phyloP scores from a whole-genome alignment of 345 rosid species.

The Aegle marmelos region DNA sequence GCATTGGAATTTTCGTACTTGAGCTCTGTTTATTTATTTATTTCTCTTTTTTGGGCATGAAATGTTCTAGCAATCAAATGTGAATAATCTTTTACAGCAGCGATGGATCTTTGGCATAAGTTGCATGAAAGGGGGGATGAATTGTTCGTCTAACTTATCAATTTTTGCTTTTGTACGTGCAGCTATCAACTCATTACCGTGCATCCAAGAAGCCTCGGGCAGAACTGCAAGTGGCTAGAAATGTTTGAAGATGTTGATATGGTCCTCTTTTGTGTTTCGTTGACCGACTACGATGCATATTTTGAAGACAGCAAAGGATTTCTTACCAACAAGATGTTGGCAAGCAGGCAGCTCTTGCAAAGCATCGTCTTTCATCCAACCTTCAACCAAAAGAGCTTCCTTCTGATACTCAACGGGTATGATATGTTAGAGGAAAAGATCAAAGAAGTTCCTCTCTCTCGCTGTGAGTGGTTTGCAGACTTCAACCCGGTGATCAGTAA shows the following conservation, averaged over 20 bases:
- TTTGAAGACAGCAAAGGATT: constrained; percentile 46
- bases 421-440: constrained; percentile 80
- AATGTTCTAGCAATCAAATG: too few species aligned
- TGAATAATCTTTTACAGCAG: too few species aligned
- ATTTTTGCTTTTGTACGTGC: constrained; percentile 16
- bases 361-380: constrained; percentile 49
- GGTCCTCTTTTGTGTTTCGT: constrained; percentile 69
- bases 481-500: constrained; percentile 60
- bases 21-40: background rate
- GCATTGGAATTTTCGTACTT: background rate
- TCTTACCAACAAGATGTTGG: constrained; percentile 73
- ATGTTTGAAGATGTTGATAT: constrained; percentile 84
- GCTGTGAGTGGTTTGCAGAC: constrained; percentile 81
- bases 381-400: constrained; percentile 68
- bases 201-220: constrained; percentile 68
- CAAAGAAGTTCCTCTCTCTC: constrained; percentile 47
- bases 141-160: too few species aligned
- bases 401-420: constrained; percentile 69
- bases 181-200: constrained; percentile 87
- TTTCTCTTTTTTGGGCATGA: background rate
- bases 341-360: constrained; percentile 65
- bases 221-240: constrained; percentile 70
- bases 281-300: constrained; percentile 59
- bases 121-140: too few species aligned
- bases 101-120: too few species aligned